A percentile compares a stretch with the other conserved stretches of the same genome.
Conservation (phyloP, 2,329 filamentous ascomycete genomes). For the Epicoccum sorghinum region DNA sequence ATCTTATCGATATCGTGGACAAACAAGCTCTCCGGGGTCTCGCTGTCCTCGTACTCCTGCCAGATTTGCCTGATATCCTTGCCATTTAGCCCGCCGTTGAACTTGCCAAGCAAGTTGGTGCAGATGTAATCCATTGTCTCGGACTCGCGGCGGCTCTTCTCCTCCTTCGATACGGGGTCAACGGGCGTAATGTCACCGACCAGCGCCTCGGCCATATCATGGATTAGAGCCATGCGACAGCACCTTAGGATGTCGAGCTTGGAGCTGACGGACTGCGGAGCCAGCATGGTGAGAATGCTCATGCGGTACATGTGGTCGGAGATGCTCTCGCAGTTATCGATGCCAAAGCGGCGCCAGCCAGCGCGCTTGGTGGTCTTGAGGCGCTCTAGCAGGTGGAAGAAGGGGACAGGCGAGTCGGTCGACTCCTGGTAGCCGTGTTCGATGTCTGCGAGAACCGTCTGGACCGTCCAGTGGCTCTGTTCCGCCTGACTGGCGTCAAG, state of each 20-base stretch:
- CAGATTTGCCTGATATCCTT: constrained; percentile 78
- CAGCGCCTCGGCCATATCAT: constrained; percentile 96
- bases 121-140: constrained; percentile 93
- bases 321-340: constrained; percentile 81
- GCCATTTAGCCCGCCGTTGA: constrained; percentile 73
- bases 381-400: constrained; percentile 92
- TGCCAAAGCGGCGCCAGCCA: constrained; percentile 90
- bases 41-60: constrained; percentile 92
- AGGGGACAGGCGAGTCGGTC: constrained; percentile 77
- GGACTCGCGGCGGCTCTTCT: constrained; percentile 87
- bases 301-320: constrained; percentile 99
- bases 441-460: constrained; percentile 68
- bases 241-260: constrained; percentile 80
- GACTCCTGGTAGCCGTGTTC: constrained; percentile 63
- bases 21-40: constrained; percentile 83
- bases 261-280: constrained; percentile 73
- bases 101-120: constrained; percentile 71
- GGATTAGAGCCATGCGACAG: constrained; percentile 92
- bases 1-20: constrained; percentile 99
- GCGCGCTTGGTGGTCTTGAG: constrained; percentile 97
- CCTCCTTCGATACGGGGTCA: constrained; percentile 80
- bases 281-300: constrained; percentile 93
- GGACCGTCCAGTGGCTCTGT: constrained; percentile 49
- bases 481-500: constrained; percentile 34
- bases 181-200: constrained; percentile 97